These are phyloP conservation scores for Malassezia cuniculi DNA, from an alignment of 1,284 basidiomycete species.

Conservation along the genomic window DNA sequence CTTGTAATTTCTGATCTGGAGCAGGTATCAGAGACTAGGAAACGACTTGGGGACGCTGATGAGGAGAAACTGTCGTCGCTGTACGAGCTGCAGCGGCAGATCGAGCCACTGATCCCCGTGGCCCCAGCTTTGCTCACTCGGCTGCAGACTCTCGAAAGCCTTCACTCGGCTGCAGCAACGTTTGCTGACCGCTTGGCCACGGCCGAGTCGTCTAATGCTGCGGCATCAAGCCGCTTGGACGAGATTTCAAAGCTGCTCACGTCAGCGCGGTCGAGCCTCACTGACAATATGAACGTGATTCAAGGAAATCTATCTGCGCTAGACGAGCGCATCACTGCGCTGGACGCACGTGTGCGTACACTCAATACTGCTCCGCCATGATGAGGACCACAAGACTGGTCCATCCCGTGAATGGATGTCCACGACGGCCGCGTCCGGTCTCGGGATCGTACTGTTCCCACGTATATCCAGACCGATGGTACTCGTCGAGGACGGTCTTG, in stretches of 20 bases:
- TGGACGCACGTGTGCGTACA: constrained; percentile 46
- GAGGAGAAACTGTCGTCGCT: constrained; percentile 44
- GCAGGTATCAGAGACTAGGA: constrained; percentile 55
- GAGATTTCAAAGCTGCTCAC: constrained; percentile 60
- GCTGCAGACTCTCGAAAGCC: constrained; percentile 63
- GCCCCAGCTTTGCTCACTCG: constrained; percentile 80
- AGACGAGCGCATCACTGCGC: constrained; percentile 56
- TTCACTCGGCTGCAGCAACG: constrained; percentile 69
- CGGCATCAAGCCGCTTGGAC: constrained; percentile 54
- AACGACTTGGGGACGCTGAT: constrained; percentile 39
- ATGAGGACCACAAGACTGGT: constrained; percentile 37
- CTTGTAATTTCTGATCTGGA: constrained; percentile 84
- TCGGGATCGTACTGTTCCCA: constrained; percentile 88
- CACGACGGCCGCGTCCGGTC: constrained; percentile 68
- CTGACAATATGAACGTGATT: constrained; percentile 52
- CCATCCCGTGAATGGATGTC: constrained; percentile 48
- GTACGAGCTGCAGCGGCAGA: constrained; percentile 63
- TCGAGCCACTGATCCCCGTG: constrained; percentile 75
- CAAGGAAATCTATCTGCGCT: constrained; percentile 52
- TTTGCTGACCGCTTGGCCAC: constrained; percentile 54
- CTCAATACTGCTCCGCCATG: constrained; percentile 36
- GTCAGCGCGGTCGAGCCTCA: constrained; percentile 49
- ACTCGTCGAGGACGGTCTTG: constrained; percentile 79
- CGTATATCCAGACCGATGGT: constrained; percentile 75
- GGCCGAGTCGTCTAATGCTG: constrained; percentile 61